Evolutionary conservation across 2,329 filamentous ascomycete genomes (phyloP), one percentile per base, ranked within the genome.

Genomic region (Purpureocillium takamizusanense): DNA sequence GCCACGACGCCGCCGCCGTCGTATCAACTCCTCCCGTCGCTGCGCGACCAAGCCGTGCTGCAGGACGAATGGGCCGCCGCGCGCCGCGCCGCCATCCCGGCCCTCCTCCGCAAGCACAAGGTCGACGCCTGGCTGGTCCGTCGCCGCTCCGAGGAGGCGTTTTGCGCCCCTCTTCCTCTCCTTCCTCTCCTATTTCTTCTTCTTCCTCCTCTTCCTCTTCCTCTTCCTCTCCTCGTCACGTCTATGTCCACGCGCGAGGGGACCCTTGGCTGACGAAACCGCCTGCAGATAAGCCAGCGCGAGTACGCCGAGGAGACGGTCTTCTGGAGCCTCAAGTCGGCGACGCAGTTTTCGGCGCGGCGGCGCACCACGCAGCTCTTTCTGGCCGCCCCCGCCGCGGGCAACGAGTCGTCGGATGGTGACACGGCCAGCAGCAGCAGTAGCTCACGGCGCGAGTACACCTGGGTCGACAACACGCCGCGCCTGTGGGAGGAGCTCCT

Each of bases 241-340:
- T n/a, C n/a, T n/a, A n/a, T n/a, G n/a, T n/a, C n/a, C n/a, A n/a
- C n/a, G n/a, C n/a, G n/a, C n/a, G n/a, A n/a, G n/a, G n/a, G n/a
- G n/a, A n/a, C n/a, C n/a, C n/a, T n/a, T n/a, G n/a, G n/a, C n/a
- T n/a, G n/a, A n/a, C n/a, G n/a, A 14, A 10, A 10, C 6, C 31
- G 11, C 28, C n/a, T n/a, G 31, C 33, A 70, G 66, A 67, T 70
- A 46, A 67, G 64, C 54, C 67, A 72, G 51, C 63, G 63, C 36
- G 68, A 72, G 45, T 70, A 72, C 47, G 67, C 65, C 42, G 69
- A 72, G 46, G 69, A 72, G 40, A 70, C 67, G 0, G 61, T 66
- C 17, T 72, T 71, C 51, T 72, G 67, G 67, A 65, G 67, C 4
- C 58, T 72, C 27, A 71, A 70, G 44, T 51, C 56, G 15, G 61